Evolutionary conservation across 2,329 filamentous ascomycete species (phyloP).

Genomic region (Sclerotinia spermophila): DNA sequence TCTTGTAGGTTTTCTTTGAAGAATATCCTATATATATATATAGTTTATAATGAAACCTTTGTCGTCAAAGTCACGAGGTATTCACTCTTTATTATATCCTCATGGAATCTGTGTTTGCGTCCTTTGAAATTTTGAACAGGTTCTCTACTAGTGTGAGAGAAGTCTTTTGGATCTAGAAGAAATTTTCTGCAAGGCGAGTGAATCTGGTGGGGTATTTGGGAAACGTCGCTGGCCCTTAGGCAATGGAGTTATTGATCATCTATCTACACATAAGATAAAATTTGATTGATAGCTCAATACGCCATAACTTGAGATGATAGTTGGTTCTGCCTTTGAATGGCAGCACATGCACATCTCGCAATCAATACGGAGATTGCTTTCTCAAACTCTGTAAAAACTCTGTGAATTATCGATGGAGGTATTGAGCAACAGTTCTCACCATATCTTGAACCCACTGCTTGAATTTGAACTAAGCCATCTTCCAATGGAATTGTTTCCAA

Average conservation of each 20-base stretch:
- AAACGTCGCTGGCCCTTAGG: not conserved
- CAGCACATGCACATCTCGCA: not conserved
- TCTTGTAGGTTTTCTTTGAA: too few species aligned
- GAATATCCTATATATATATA: too few species aligned
- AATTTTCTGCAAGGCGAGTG: not conserved
- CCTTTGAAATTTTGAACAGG: not conserved
- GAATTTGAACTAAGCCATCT: not conserved
- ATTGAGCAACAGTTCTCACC: not conserved
- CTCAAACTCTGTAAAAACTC: not conserved
- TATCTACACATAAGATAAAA: not conserved
- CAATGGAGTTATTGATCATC: not conserved
- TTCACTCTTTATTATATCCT: constrained; percentile 2
- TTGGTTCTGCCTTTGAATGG: not conserved
- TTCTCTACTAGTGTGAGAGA: not conserved
- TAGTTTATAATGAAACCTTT: too few species aligned
- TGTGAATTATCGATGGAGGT: too few species aligned
- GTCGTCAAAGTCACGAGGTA: not conserved
- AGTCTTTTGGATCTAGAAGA: not conserved
- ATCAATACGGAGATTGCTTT: not conserved
- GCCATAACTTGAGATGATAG: not conserved
- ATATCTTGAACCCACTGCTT: not conserved
- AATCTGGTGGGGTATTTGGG: not conserved
- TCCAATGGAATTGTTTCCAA: not conserved
- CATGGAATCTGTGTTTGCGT: not conserved
- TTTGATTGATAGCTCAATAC: too few species aligned